Base-by-base conservation (phyloP, 768 basidiomycete genomes). In the Hygrophorus russula region DNA sequence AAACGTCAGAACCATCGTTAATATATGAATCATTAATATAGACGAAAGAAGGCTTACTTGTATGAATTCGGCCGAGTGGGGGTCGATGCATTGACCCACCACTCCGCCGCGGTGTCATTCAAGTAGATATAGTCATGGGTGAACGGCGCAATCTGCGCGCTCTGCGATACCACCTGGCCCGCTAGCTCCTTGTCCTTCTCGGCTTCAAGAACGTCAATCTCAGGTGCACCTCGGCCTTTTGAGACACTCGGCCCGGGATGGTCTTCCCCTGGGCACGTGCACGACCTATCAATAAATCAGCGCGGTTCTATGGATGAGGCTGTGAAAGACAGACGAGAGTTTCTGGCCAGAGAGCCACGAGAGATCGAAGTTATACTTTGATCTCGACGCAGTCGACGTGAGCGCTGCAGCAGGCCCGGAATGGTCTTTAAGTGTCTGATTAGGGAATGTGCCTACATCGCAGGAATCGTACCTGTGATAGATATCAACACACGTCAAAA, bases 121-220 rank as follows among this genome's bases (percentile, higher is more conserved):
- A 38, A 34, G 44, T 67, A 70, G 3, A 53, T 4, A 38, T 71
- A 72, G 48, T 71, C 67, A 36, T 65, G 64, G 27, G 61, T 53
- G 54, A 71, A 72, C 1, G 70, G 70, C 19, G 82, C 84, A 49
- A 83, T 78, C 57, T 87, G 86, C 15, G 73, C 76, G 1, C 74
- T 77, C 60, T 87, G 85, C n/a, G 82, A 86, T 6, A 78, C 78
- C 40, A 74, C 70, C 45, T 72, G 73, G 15, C 73, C 82, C 1
- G 51, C 36, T 45, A 49, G 42, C 36, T 56, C 54, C 47, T 82
- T 81, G 64, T 80, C 74, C 53, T 68, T 70, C 56, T 85, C 79
- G 0, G 80, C 82, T 60, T 91, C 86, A 46, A 89, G 68, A 46
- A 89, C 68, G 58, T 90, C 87, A 54, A 91, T 87, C 60, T 91